phyloP scores from a whole-genome alignment of 1,284 basidiomycete genomes.

The Wolfiporia cocos region DNA sequence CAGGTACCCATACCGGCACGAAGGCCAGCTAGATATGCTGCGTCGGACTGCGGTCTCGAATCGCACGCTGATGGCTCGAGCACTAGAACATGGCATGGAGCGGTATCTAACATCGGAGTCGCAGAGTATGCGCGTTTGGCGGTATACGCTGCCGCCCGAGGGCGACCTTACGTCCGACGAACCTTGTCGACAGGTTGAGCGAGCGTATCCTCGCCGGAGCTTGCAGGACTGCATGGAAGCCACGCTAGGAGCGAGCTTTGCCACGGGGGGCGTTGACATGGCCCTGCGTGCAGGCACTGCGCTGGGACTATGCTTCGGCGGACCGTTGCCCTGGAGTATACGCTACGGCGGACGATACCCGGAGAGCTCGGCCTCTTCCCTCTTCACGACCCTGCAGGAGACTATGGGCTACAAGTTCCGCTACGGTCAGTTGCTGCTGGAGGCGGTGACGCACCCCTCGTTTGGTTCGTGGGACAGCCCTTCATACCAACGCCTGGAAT shows the following conservation, averaged over 20 bases:
- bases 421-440: slow-evolving; percentile 53
- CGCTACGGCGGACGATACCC: slow-evolving; percentile 36
- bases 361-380: slow-evolving; percentile 30
- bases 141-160: slow-evolving; percentile 38
- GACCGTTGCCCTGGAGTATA: slow-evolving; percentile 51
- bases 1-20: slow-evolving; percentile 67
- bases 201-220: slow-evolving; percentile 55
- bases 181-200: slow-evolving; percentile 24
- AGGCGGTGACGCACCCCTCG: slow-evolving; percentile 80
- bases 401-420: slow-evolving; percentile 67
- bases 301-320: slow-evolving; percentile 69
- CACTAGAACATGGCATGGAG: slow-evolving; percentile 57
- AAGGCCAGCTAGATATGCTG: slow-evolving; percentile 69
- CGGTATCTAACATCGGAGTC: slow-evolving; percentile 56
- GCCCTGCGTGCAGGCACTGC: slow-evolving; percentile 58
- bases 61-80: slow-evolving; percentile 57
- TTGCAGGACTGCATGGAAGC: slow-evolving; percentile 86
- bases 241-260: slow-evolving; percentile 66
- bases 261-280: slow-evolving; percentile 63
- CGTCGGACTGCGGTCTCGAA: slow-evolving; percentile 65
- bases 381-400: slow-evolving; percentile 55
- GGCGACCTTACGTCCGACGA: slow-evolving; percentile 22
- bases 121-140: slow-evolving; percentile 53
- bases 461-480: slow-evolving; percentile 46
- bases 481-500: slow-evolving; percentile 82